These are phyloP conservation scores for Sporothrix mexicana DNA, from an alignment of 2,329 filamentous ascomycete species.

Conservation along the genomic window DNA sequence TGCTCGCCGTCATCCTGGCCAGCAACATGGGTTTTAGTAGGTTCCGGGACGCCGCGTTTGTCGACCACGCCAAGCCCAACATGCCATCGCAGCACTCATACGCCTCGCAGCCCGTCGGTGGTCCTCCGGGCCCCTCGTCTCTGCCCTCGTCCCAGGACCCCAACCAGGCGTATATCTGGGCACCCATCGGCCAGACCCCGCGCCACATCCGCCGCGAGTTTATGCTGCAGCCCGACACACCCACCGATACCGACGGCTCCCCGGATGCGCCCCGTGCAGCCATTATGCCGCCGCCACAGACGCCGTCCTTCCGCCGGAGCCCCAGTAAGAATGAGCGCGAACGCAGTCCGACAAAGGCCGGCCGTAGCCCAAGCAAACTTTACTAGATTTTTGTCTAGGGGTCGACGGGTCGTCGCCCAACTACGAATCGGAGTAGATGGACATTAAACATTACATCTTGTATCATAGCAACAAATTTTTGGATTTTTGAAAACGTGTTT, in stretches of 20 bases:
- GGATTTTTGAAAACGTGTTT: background rate
- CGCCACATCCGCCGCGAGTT: conserved; percentile 52
- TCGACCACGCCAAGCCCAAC: conserved; percentile 31
- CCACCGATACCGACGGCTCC: conserved; percentile 59
- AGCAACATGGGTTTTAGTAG: conserved; percentile 57
- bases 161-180: conserved; percentile 55
- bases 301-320: conserved; percentile 54
- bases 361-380: conserved; percentile 49
- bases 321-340: conserved; percentile 59
- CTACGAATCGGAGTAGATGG: background rate
- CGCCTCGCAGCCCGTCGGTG: conserved; percentile 40
- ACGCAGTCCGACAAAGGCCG: conserved; percentile 52
- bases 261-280: conserved; percentile 50
- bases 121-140: conserved; percentile 36
- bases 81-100: conserved; percentile 37
- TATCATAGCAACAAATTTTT: conserved; percentile 9
- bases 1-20: conserved; percentile 56
- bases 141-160: conserved; percentile 43
- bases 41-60: conserved; percentile 44
- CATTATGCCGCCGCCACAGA: conserved; percentile 53
- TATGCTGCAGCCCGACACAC: conserved; percentile 52
- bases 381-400: conserved; percentile 40
- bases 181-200: conserved; percentile 57
- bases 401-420: background rate
- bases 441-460: background rate